Conservation (phyloP, 2,329 filamentous ascomycete species). For the Penicillium sp. region DNA sequence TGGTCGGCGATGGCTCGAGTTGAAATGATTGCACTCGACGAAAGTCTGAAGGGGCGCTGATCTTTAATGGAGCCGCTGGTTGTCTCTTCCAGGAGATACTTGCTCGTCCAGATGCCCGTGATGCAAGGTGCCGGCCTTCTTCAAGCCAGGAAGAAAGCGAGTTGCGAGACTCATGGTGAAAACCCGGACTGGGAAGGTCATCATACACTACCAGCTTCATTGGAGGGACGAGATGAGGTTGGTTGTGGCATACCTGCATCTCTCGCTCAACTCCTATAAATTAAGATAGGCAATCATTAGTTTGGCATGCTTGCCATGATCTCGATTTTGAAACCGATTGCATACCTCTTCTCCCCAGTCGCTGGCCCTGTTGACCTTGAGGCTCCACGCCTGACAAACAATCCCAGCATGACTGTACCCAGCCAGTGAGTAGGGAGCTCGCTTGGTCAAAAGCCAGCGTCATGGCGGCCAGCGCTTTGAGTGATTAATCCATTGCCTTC, state of each 20-base stretch:
- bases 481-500: conserved; percentile 35
- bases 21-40: conserved; percentile 40
- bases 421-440: conserved; percentile 45
- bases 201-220: conserved; percentile 51
- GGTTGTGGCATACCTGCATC: conserved; percentile 50
- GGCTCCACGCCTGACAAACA: conserved; percentile 36
- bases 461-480: conserved; percentile 41
- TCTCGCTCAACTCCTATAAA: conserved; percentile 46
- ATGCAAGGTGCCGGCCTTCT: conserved; percentile 43
- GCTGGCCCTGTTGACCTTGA: conserved; percentile 28
- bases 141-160: conserved; percentile 46
- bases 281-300: conserved; percentile 13
- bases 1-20: conserved; percentile 19
- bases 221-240: conserved; percentile 52
- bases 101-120: conserved; percentile 46
- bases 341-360: conserved; percentile 15
- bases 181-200: conserved; percentile 42
- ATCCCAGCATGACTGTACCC: conserved; percentile 45
- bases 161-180: conserved; percentile 35
- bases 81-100: conserved; percentile 46
- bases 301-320: background rate
- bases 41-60: conserved; percentile 50
- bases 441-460: conserved; percentile 43
- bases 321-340: background rate
- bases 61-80: conserved; percentile 38